Evolutionary conservation across 1,139 yeast genomes (phyloP).

Genomic region (Zygoascus meyerae): DNA sequence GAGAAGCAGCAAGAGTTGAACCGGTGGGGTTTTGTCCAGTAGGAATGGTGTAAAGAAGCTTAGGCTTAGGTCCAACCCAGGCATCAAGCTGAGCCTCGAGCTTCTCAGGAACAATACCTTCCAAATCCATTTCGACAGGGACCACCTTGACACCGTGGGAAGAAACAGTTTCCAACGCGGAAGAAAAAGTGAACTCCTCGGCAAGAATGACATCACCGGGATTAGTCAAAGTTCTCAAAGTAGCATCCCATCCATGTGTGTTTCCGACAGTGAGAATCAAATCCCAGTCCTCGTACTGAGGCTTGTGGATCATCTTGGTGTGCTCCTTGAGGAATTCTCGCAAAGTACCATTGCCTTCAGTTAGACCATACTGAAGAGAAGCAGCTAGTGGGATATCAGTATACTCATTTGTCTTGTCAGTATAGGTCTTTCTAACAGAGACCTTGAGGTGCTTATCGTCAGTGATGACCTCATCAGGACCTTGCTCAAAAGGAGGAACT

Average conservation of each 20-base stretch:
- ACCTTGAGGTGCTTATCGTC: slow-evolving; percentile 44
- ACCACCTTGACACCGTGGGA: slow-evolving; percentile 64
- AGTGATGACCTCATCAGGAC: slow-evolving; percentile 58
- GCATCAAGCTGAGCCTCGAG: slow-evolving; percentile 56
- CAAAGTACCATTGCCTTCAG: slow-evolving; percentile 74
- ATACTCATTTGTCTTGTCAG: slow-evolving; percentile 42
- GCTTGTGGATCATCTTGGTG: slow-evolving; percentile 57
- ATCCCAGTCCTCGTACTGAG: slow-evolving; percentile 67
- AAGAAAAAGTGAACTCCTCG: slow-evolving; percentile 77
- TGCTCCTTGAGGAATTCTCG: slow-evolving; percentile 68
- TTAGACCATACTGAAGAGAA: slow-evolving; percentile 86
- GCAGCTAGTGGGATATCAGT: slow-evolving; percentile 59
- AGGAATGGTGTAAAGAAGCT: slow-evolving; percentile 75
- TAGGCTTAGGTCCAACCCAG: slow-evolving; percentile 74
- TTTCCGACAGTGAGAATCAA: slow-evolving; percentile 64
- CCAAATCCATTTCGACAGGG: slow-evolving; percentile 73
- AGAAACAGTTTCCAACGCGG: slow-evolving; percentile 76
- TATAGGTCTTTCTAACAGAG: slow-evolving; percentile 34
- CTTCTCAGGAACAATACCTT: slow-evolving; percentile 73
- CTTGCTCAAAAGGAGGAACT: slow-evolving; percentile 66
- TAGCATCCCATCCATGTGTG: slow-evolving; percentile 85
- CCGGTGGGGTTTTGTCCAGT: slow-evolving; percentile 98
- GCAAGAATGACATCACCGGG: slow-evolving; percentile 76
- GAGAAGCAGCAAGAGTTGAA: slow-evolving; percentile 60
- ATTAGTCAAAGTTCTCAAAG: slow-evolving; percentile 70